These are phyloP conservation scores for Yamadazyma nakazawae DNA, from an alignment of 805 yeast genomes.

Conservation along the genomic window DNA sequence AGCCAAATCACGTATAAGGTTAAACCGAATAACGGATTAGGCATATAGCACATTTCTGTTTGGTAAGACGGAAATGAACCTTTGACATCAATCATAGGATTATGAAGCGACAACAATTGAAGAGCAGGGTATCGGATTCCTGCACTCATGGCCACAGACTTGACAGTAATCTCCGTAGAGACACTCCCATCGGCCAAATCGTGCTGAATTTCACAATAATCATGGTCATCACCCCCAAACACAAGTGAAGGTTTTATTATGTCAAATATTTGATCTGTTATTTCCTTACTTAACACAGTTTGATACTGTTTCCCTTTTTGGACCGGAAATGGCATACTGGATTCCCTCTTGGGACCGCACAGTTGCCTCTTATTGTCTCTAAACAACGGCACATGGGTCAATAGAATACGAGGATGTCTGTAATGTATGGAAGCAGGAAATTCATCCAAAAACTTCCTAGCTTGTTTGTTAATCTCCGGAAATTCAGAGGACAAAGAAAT, in stretches of 20 bases:
- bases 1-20: constrained; percentile 28
- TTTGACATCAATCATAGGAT: constrained; percentile 30
- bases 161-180: constrained; percentile 36
- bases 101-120: constrained; percentile 37
- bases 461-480: constrained; percentile 43
- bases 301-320: constrained; percentile 82
- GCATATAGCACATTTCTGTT: constrained; percentile 55
- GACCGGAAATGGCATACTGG: constrained; percentile 60
- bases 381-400: constrained; percentile 86
- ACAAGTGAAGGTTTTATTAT: constrained; percentile 62
- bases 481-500: constrained; percentile 68
- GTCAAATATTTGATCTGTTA: constrained; percentile 56
- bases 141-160: constrained; percentile 41
- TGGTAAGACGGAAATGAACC: constrained; percentile 18
- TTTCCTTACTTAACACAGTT: constrained; percentile 63
- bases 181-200: constrained; percentile 8
- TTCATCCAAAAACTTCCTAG: constrained; percentile 50
- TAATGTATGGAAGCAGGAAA: constrained; percentile 23
- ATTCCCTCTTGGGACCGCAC: constrained; percentile 82
- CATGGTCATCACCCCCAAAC: constrained; percentile 96
- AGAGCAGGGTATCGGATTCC: constrained; percentile 41
- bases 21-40: constrained; percentile 49
- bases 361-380: constrained; percentile 57
- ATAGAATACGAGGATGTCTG: constrained; percentile 57
- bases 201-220: constrained; percentile 81